Evolutionary conservation across 345 rosid species (phyloP).

Genomic region (Anacardium occidentale): DNA sequence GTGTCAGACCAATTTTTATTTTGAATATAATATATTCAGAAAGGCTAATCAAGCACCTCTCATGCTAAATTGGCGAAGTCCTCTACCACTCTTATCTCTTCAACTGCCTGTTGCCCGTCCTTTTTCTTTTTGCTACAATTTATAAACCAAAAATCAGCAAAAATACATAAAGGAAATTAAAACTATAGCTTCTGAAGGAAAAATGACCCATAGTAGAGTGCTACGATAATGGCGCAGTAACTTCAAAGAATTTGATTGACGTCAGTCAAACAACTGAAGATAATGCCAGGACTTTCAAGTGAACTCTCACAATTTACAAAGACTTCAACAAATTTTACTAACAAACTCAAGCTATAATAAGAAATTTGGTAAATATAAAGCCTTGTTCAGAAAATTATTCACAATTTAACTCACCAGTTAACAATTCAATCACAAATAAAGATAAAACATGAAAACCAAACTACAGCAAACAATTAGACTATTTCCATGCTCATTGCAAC

Average conservation of each 20-base stretch:
- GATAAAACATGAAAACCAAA: not conserved
- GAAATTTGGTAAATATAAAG: too few species aligned
- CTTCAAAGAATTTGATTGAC: constrained; percentile 2
- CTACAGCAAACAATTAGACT: not conserved
- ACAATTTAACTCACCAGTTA: constrained; percentile 1
- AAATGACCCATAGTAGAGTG: not conserved
- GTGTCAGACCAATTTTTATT: not conserved
- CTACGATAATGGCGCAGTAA: not conserved
- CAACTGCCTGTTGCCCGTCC: constrained; percentile 82
- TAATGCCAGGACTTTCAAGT: not conserved
- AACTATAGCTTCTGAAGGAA: not conserved
- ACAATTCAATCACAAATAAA: not conserved
- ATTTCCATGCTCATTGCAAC: not conserved
- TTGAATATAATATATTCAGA: not conserved
- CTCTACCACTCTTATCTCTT: constrained; percentile 95
- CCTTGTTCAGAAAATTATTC: not conserved
- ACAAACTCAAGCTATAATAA: not conserved
- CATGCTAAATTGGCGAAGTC: constrained; percentile 99
- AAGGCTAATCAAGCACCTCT: constrained; percentile 57
- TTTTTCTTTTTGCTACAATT: constrained; percentile 80
- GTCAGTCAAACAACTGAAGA: too few species aligned
- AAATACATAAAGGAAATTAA: not conserved
- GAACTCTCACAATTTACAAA: not conserved
- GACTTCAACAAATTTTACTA: not conserved
- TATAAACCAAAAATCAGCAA: constrained; percentile 18